Evolutionary conservation across 257 asterid species (phyloP).

Genomic region (Solanum boliviense): DNA sequence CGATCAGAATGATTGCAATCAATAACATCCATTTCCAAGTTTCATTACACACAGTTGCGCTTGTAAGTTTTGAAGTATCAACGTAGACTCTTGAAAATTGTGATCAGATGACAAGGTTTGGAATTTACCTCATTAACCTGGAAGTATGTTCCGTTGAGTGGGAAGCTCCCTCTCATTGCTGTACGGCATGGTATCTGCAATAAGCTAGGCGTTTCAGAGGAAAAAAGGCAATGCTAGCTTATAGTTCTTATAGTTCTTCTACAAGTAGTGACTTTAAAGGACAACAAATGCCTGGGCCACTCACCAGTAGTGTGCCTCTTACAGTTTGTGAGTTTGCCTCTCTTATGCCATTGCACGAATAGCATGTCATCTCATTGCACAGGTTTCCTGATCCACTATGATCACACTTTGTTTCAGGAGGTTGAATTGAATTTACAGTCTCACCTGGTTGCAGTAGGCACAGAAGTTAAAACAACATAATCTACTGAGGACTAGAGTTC

Average conservation of each 20-base stretch:
- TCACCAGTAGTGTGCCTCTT: constrained; percentile 96
- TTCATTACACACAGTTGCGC: background rate
- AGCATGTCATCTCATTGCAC: constrained; percentile 53
- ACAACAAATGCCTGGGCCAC: constrained; percentile 12
- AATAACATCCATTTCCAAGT: background rate
- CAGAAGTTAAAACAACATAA: constrained; percentile 2
- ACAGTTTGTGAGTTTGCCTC: constrained; percentile 67
- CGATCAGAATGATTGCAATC: background rate
- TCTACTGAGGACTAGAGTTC: background rate
- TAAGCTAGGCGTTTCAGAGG: constrained; percentile 6
- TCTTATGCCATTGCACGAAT: constrained; percentile 48
- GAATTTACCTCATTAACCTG: constrained; percentile 86
- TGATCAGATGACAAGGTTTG: background rate
- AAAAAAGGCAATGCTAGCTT: background rate
- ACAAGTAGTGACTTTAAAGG: background rate
- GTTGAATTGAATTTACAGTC: constrained; percentile 61
- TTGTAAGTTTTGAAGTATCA: background rate
- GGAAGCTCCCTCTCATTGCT: constrained; percentile 96
- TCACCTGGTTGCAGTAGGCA: constrained; percentile 43
- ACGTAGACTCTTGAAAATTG: background rate
- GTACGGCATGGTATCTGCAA: constrained; percentile 90
- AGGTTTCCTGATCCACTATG: constrained; percentile 32
- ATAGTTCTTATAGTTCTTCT: background rate
- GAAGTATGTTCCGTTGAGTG: constrained; percentile 93
- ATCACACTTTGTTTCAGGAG: constrained; percentile 56